Conservation (phyloP, 345 rosid genomes). For the Turritis glabra region DNA sequence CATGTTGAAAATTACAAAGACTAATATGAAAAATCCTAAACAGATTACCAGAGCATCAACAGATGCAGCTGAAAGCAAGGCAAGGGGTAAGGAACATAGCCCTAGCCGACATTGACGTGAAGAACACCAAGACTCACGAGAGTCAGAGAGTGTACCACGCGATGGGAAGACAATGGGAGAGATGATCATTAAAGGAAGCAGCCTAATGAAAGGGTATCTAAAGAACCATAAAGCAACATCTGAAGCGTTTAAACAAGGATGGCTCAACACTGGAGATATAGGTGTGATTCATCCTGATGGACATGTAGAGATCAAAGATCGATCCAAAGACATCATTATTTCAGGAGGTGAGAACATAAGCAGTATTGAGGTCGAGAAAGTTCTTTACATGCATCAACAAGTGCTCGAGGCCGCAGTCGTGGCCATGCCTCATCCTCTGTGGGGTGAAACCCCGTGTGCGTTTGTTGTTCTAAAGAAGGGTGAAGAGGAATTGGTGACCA, state of each 20-base stretch:
- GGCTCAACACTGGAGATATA: constrained; percentile 66
- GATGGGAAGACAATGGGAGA: constrained; percentile 68
- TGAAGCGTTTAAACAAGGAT: constrained; percentile 56
- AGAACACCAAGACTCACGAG: constrained; percentile 48
- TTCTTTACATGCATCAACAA: constrained; percentile 46
- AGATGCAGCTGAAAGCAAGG: constrained; percentile 13
- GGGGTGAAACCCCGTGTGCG: constrained; percentile 69
- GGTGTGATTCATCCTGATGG: constrained; percentile 56
- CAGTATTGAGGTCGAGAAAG: constrained; percentile 55
- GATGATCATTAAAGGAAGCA: constrained; percentile 56
- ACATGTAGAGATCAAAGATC: constrained; percentile 60
- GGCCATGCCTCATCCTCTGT: constrained; percentile 56
- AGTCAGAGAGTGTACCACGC: constrained; percentile 49
- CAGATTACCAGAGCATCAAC: constrained; percentile 27
- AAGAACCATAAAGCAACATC: constrained; percentile 46
- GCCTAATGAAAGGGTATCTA: constrained; percentile 59
- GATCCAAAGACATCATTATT: constrained; percentile 63
- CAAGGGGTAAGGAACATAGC: constrained; percentile 41
- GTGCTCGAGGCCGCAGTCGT: constrained; percentile 60
- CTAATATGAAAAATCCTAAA: neutral
- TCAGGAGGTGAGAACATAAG: constrained; percentile 74
- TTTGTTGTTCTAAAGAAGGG: constrained; percentile 41
- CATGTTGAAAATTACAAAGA: neutral
- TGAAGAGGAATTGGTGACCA: constrained; percentile 1
- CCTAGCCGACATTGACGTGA: constrained; percentile 54